Evolutionary conservation across 257 asterid genomes (phyloP).

Genomic region (Oldenlandia corymbosa): DNA sequence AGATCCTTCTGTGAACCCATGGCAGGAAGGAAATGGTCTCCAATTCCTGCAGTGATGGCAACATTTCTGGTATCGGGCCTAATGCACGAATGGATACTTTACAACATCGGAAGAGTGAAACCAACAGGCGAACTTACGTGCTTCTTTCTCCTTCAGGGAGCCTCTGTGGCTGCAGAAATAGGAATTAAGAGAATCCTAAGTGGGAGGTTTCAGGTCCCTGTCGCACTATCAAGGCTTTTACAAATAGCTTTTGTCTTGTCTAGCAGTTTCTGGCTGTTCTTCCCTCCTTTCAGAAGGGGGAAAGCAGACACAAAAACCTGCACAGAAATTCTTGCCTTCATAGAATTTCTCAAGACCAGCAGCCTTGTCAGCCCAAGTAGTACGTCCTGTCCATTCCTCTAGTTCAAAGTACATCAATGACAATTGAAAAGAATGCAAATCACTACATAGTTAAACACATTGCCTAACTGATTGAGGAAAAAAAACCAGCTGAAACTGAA

Average conservation of each 20-base stretch:
- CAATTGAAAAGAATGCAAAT: neutral
- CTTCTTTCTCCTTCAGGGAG: slow-evolving; percentile 43
- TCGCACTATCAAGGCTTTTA: slow-evolving; percentile 26
- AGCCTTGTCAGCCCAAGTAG: slow-evolving; percentile 34
- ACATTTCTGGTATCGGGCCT: slow-evolving; percentile 49
- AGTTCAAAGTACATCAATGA: neutral
- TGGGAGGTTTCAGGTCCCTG: slow-evolving; percentile 17
- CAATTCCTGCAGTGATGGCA: slow-evolving; percentile 27
- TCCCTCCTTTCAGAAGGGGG: slow-evolving; percentile 43
- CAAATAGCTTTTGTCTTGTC: slow-evolving; percentile 26
- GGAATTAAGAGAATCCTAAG: slow-evolving; percentile 26
- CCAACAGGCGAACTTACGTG: slow-evolving; percentile 39
- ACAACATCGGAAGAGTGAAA: slow-evolving; percentile 36
- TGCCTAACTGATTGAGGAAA: too few relatives aligned
- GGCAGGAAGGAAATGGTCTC: slow-evolving; percentile 21
- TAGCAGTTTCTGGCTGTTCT: slow-evolving; percentile 46
- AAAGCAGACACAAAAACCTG: slow-evolving; percentile 38
- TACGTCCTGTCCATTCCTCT: slow-evolving; percentile 37
- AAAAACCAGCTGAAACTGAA: too few relatives aligned
- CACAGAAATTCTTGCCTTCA: slow-evolving; percentile 37
- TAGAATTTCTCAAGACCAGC: slow-evolving; percentile 31
- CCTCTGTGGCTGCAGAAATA: slow-evolving; percentile 30
- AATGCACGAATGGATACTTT: slow-evolving; percentile 52
- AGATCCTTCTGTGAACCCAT: slow-evolving; percentile 5
- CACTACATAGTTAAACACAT: neutral